Conservation (phyloP, 176 grass and related monocot genomes). For the Chloris gayana region DNA sequence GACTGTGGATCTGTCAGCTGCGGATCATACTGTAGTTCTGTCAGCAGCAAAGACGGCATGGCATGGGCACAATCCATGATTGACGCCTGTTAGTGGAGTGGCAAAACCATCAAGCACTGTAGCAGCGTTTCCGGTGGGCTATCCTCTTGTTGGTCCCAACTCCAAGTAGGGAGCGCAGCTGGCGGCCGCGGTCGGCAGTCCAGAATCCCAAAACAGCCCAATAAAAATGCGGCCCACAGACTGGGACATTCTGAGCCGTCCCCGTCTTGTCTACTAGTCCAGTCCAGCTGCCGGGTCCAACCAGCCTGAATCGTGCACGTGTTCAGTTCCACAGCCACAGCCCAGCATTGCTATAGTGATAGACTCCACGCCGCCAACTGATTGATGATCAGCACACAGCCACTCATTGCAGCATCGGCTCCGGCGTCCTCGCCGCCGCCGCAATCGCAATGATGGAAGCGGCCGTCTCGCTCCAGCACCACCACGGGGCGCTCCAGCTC, state of each 20-base stretch:
- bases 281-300: neutral
- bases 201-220: neutral
- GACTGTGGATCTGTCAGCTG: too few species aligned
- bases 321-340: too few species aligned
- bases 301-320: too few species aligned
- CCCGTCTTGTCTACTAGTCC: neutral
- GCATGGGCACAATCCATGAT: neutral
- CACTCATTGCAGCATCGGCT: neutral
- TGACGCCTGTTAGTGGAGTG: neutral
- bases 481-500: slow-evolving; percentile 26
- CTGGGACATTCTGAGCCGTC: neutral
- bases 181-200: too few species aligned
- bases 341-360: too few species aligned
- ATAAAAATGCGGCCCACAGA: neutral
- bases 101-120: neutral
- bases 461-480: slow-evolving; percentile 48
- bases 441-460: slow-evolving; percentile 22
- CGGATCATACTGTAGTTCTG: too few species aligned
- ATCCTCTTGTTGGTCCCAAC: too few species aligned
- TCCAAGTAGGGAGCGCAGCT: too few species aligned
- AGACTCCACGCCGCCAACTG: too few species aligned
- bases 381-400: neutral
- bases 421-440: neutral
- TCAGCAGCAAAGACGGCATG: neutral
- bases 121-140: neutral